Evolutionary conservation across 2,329 filamentous ascomycete species (phyloP), one percentile per base, ranked within the genome.

Genomic region (Helotiales sp.): DNA sequence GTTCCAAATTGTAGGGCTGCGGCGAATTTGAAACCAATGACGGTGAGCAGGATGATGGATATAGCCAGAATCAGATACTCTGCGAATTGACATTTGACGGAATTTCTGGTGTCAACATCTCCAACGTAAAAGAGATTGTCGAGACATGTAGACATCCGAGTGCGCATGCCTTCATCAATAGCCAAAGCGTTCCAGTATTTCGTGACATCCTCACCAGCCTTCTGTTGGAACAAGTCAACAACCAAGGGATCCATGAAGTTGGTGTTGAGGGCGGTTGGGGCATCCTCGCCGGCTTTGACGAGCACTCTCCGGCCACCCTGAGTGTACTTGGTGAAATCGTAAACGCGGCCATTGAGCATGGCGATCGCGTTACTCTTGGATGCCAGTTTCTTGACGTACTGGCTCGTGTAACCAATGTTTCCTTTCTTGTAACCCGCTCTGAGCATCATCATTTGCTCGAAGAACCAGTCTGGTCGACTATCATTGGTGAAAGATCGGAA

Each of bases 71-170:
- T 85, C 71, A 99, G 88, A 79, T 98, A 99, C 67, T 90, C 90
- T 28, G 96, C 89, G 76, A 99, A 98, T 70, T 91, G 84, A 82
- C 96, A 99, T 68, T 88, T 88, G 0, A 88, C 80, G 0, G 95
- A 97, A 80, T 92, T 93, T 83, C 96, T 87, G 1, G 95, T 98
- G 77, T 99, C 96, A 2, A 97, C 84, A 69, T 96, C 90, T 32
- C 93, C 96, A 24, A 97, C 89, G 76, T 96, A 97, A 82, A 98
- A 99, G 43, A 99, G 85, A 73, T 97, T 97, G 81, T 98, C 90
- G 62, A 99, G 85, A 76, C 96, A 99, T 1, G 89, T 83, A 77
- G 89, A 83, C 92, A 97, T 96, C 37, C 89, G 85, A 22, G 78
- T 75, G 73, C 90, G 91, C 71, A 87, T 76, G 0, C 77, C 83